phyloP scores from a whole-genome alignment of 148 eudicot species.

The Camellia japonica region DNA sequence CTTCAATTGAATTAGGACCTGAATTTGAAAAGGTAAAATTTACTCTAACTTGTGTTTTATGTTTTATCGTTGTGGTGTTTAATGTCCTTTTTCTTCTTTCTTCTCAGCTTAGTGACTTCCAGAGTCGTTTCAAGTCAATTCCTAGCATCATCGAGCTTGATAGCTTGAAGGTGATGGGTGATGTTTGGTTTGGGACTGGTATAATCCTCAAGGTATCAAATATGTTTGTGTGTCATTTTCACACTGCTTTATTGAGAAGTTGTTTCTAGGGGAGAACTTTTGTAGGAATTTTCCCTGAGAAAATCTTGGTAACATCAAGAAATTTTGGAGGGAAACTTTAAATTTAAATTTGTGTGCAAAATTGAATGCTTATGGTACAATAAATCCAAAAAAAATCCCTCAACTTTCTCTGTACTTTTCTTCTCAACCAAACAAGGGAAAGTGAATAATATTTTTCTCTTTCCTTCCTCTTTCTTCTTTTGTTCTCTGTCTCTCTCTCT shows the following conservation, averaged over 20 bases:
- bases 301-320: too few relatives aligned
- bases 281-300: neutral
- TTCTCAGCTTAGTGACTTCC: conserved; percentile 44
- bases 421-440: too few relatives aligned
- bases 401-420: too few relatives aligned
- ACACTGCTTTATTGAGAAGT: neutral
- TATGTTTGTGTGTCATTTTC: neutral
- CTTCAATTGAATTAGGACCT: conserved; percentile 47
- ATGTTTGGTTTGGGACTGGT: conserved; percentile 57
- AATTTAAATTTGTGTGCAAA: too few relatives aligned
- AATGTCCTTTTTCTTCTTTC: neutral
- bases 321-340: too few relatives aligned
- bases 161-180: conserved; percentile 51
- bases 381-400: too few relatives aligned
- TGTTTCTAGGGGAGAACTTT: neutral
- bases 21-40: conserved; percentile 40
- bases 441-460: too few relatives aligned
- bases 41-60: neutral
- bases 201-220: conserved; percentile 49
- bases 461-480: too few relatives aligned
- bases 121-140: conserved; percentile 43
- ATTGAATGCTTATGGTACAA: too few relatives aligned
- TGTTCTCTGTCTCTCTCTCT: too few relatives aligned
- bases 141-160: conserved; percentile 51
- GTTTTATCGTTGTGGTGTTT: neutral